Base-by-base conservation (phyloP, 2,329 filamentous ascomycete species). In the Endothia cerciana region DNA sequence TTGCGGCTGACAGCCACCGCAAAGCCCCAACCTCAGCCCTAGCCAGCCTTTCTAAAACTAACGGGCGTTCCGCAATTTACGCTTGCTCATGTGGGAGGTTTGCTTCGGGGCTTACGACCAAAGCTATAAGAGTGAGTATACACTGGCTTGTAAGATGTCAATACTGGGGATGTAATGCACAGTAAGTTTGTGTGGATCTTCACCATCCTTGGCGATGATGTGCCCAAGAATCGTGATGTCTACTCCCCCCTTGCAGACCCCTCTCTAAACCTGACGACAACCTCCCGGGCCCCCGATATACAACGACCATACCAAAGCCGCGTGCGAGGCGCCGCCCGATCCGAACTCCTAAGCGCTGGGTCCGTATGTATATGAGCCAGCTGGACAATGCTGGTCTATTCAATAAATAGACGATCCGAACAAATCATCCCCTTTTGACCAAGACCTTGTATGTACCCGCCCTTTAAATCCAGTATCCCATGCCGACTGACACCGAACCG, bases 331-430 rank as follows among this genome's bases (percentile, higher is more conserved):
- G 19, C 19, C 5, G 7, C n/a, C 45, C 45, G 19, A 11, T 53
- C 6, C n/a, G 10, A 61, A 38, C 1, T 10, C 59, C 59, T 41
- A 17, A 61, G 38, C 59, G 45, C 59, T 45, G 38, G 43, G 22
- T 36, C 45, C 45, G 33, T 22, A 45, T 51, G 33, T 51, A 40
- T 61, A 40, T 38, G 30, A 47, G n/a, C 59, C 45, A 25, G 38
- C 15, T 28, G 19, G 22, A 33, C 43, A 51, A 28, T 30, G 30
- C 59, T n/a, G 25, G 59, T 61, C 59, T 61, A 51, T 53, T 15
- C n/a, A n/a, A n/a, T n/a, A n/a, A 45, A 61, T 33, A 41, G 15
- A 25, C 22, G 33, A 40, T 61, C 47, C 59, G 15, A 51, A 8
- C 8, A 17, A 28, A 53, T 19, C 59, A 51, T 40, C 45, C n/a